A percentile compares a stretch with the other conserved stretches of the same genome.
Evolutionary conservation across 805 yeast genomes (phyloP).

Genomic region (Wickerhamomyces rabaulensis): DNA sequence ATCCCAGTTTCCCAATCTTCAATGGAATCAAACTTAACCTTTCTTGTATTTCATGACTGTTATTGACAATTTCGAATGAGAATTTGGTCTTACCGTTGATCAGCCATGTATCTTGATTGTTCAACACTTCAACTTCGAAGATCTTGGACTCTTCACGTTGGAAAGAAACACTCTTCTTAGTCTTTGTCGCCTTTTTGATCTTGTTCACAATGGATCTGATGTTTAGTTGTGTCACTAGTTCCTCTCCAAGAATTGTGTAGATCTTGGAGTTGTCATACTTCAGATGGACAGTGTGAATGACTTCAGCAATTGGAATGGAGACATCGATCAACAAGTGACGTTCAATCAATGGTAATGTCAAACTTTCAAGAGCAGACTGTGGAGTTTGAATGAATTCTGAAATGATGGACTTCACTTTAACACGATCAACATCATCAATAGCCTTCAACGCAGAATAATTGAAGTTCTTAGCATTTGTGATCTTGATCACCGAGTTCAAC

Average conservation of each 20-base stretch:
- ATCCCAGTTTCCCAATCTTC: constrained; percentile 62
- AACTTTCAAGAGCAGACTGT: background rate
- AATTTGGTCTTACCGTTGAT: constrained; percentile 66
- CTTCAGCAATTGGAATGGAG: constrained; percentile 54
- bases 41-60: constrained; percentile 13
- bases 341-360: background rate
- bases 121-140: constrained; percentile 43
- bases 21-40: constrained; percentile 63
- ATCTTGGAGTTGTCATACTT: constrained; percentile 31
- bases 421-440: background rate
- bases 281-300: constrained; percentile 55
- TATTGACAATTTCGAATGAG: constrained; percentile 33
- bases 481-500: constrained; percentile 1
- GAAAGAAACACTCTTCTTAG: constrained; percentile 19
- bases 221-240: constrained; percentile 42
- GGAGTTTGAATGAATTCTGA: background rate
- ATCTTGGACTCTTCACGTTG: constrained; percentile 18
- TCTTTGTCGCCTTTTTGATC: background rate
- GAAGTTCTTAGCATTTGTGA: background rate
- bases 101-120: constrained; percentile 69
- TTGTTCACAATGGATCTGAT: constrained; percentile 28
- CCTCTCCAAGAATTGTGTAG: constrained; percentile 53
- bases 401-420: background rate
- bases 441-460: background rate
- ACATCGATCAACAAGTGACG: constrained; percentile 44